Evolutionary conservation across 345 rosid species (phyloP), one percentile per base, ranked within the genome.

Genomic region (Tarenaya hassleriana): DNA sequence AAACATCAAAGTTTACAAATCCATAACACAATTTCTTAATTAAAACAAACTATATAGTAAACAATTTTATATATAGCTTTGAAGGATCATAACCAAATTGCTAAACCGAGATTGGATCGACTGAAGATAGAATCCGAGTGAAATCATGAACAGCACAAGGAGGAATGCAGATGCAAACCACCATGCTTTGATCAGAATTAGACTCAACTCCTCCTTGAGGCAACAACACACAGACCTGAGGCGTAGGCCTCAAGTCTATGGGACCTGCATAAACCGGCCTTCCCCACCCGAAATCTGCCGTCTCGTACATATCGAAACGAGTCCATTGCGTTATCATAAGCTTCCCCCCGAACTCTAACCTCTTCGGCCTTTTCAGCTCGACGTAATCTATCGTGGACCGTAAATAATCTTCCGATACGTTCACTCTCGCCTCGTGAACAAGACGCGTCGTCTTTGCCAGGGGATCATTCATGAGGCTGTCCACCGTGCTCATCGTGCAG

Each of bases 281-380:
- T 32, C 95, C 98, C 85, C 95, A 87, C 6, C 98, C 96, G 20
- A 87, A 91, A 74, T 87, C 95, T 1, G 95, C 89, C 12, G 75
- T 77, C 52, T 87, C 95, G 14, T 87, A 82, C 29, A 84, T 80
- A 0, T 84, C 71, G 53, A 90, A 82, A 58, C 89, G 79, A 8
- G 96, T 86, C 98, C 98, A 84, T 20, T 90, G 96, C 7, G 98
- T 90, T 46, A 90, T 84, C 16, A 87, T 82, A 67, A 90, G 50
- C 64, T 84, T 91, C 44, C 95, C 95, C 13, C 85, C 95, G 43
- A 90, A 87, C 69, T 91, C 98, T 33, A 87, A 78, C 82, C 68
- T 78, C 24, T 55, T 74, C 12, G 95, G 92, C 65, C 96, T 70
- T 39, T 80, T 67, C 10, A 75, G 66, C 41, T 87, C 84, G 10